Percentiles rank a stretch among this genome's conserved stretches.
Conservation (phyloP, 371 early-diverging fungal genomes). For the Mucor mucedo region DNA sequence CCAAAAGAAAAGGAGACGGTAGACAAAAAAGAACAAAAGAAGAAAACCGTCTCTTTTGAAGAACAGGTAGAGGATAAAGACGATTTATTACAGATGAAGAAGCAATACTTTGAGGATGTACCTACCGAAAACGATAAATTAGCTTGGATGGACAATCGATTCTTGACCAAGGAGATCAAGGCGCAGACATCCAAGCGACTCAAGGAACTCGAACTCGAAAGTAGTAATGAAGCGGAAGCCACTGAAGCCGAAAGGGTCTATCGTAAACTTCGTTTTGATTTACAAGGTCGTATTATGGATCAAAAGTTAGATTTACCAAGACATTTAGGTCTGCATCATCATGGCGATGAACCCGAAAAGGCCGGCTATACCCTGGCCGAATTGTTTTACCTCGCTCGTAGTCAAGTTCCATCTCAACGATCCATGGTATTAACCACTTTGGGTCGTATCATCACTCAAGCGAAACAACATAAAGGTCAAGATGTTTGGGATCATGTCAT, state of each 20-base stretch:
- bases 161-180: conserved; percentile 15
- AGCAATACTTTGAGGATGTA: conserved; percentile 59
- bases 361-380: conserved; percentile 91
- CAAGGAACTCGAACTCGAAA: conserved; percentile 3
- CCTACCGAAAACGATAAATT: conserved; percentile 70
- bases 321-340: conserved; percentile 84
- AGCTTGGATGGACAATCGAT: conserved; percentile 70
- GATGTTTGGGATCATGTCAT: conserved; percentile 40
- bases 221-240: conserved; percentile 13
- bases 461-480: conserved; percentile 37
- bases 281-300: conserved; percentile 73
- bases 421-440: conserved; percentile 72
- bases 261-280: conserved; percentile 72
- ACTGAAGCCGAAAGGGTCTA: conserved; percentile 33
- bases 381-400: conserved; percentile 78
- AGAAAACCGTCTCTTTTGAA: conserved; percentile 1
- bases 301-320: conserved; percentile 58
- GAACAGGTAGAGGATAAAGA: conserved; percentile 38
- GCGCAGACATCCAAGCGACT: conserved; percentile 9
- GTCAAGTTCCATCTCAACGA: conserved; percentile 84
- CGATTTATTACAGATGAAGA: conserved; percentile 58
- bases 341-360: conserved; percentile 81
- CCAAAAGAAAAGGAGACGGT: conserved; percentile 22
- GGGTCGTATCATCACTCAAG: conserved; percentile 61
- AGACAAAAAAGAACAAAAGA: conserved; percentile 23